Base-by-base conservation (phyloP, 306 rosid genomes). In the Cyamopsis tetragonoloba region DNA sequence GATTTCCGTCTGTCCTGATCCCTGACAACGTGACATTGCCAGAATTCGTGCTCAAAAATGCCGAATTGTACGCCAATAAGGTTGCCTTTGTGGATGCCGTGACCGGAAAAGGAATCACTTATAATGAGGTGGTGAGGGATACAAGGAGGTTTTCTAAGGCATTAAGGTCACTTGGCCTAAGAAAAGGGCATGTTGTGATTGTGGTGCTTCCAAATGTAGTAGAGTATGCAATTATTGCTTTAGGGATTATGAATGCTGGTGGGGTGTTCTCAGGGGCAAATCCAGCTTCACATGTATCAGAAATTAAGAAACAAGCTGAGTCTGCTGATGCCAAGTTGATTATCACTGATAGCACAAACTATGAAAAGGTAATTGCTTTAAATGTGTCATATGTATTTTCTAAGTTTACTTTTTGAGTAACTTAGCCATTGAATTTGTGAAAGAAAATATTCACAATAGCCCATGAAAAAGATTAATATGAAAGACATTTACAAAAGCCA, bases 231-330 rank as follows among this genome's bases (percentile, higher is more conserved):
- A 73, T 86, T 38, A 66, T 88, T 69, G 95, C 86, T 50, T 70
- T 93, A 26, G 97, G 98, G 19, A 86, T 93, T 11, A 93, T 93
- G 99, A 81, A 78, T 7, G 83, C 83, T 44, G 99, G 99, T 7
- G 96, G 83, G 1, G 96, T 93, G 42, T 93, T 93, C 37, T 93
- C 97, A 14, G 96, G 99, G 0, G 91, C 86, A 17, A 93, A 93
- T 68, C 99, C 96, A 1, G 2, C 88, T 0, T 87, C 89, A 17
- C 96, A 81, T 83, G 73, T 43, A 18, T 86, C 91, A 0, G 99
- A 93, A 74, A 89, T 90, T 7, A 85, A 79, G 79, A 88, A 90
- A 71, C 99, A 93, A 12, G 91, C 76, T 14, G 83, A 80, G 54
- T 83, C 75, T 62, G 87, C 97, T 15, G 89, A 85, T 47, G 99